These are phyloP conservation scores for Truncatella angustata DNA, from an alignment of 2,329 filamentous ascomycete species.

Conservation along the genomic window DNA sequence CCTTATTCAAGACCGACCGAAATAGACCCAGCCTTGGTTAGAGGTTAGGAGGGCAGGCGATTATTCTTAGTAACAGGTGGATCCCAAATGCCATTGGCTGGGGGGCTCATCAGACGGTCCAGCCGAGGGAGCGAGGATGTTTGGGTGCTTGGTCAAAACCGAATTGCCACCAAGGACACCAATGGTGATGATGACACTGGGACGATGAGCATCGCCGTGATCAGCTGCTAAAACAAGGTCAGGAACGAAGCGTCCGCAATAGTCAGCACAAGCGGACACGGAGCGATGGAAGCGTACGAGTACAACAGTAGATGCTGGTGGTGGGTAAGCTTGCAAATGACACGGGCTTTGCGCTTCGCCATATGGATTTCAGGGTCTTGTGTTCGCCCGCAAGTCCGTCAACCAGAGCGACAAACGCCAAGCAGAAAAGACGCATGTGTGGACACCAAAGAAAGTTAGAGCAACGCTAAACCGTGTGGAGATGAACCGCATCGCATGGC, in stretches of 20 bases:
- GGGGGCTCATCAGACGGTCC: not conserved
- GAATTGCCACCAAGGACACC: not conserved
- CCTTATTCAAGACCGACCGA: not conserved
- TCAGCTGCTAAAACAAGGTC: not conserved
- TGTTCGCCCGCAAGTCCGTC: not conserved
- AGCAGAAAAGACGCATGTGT: not conserved
- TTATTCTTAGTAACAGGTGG: conserved; percentile 10
- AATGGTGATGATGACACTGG: conserved; percentile 2
- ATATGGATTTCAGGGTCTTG: conserved; percentile 4
- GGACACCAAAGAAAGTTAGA: not conserved
- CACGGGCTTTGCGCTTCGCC: too few relatives aligned
- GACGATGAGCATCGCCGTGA: not conserved
- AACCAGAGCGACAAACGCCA: not conserved
- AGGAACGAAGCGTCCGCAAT: too few relatives aligned
- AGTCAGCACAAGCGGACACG: not conserved
- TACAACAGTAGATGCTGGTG: not conserved
- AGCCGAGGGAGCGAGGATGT: not conserved
- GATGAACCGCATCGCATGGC: not conserved
- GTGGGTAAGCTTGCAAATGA: not conserved
- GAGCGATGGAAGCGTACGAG: not conserved
- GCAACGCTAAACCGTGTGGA: not conserved
- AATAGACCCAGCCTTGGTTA: not conserved
- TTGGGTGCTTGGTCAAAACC: not conserved
- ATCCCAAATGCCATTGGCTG: not conserved
- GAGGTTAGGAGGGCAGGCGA: not conserved